These are phyloP conservation scores for Quercus bicolor DNA, from an alignment of 306 rosid genomes.

Conservation along the genomic window DNA sequence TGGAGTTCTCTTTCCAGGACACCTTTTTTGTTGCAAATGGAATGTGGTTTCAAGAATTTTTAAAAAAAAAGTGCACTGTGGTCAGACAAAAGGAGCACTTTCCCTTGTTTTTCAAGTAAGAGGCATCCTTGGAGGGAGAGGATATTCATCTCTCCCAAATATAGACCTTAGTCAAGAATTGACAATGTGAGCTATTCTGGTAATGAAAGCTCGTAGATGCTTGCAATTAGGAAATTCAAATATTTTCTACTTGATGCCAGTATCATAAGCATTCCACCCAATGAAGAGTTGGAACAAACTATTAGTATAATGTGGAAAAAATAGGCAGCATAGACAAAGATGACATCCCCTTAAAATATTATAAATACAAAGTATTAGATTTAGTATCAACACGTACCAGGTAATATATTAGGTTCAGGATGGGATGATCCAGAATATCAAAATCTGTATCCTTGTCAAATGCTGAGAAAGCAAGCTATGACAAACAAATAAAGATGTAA, in stretches of 20 bases:
- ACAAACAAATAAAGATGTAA: conserved; percentile 20
- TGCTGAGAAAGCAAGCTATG: conserved; percentile 63
- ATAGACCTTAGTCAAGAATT: neutral
- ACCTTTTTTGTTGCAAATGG: too few species aligned
- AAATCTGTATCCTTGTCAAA: conserved; percentile 40
- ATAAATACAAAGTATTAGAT: neutral
- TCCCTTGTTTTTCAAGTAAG: too few species aligned
- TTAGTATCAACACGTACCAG: conserved; percentile 42
- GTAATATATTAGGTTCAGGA: conserved; percentile 61
- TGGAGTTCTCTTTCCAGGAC: too few species aligned
- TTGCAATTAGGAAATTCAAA: too few species aligned
- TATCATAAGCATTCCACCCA: neutral
- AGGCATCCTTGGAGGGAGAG: neutral
- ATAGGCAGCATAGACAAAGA: neutral
- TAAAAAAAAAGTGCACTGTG: neutral
- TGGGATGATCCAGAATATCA: conserved; percentile 59
- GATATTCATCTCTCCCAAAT: neutral
- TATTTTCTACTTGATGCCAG: too few species aligned
- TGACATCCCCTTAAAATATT: neutral
- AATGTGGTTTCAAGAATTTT: neutral
- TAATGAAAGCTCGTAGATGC: too few species aligned
- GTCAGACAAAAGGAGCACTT: neutral
- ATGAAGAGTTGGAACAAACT: neutral
- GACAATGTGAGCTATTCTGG: too few species aligned
- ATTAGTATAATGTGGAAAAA: neutral